These are phyloP conservation scores for Petunia hybrid DNA, from an alignment of 305 asterid species.

Conservation along the genomic window DNA sequence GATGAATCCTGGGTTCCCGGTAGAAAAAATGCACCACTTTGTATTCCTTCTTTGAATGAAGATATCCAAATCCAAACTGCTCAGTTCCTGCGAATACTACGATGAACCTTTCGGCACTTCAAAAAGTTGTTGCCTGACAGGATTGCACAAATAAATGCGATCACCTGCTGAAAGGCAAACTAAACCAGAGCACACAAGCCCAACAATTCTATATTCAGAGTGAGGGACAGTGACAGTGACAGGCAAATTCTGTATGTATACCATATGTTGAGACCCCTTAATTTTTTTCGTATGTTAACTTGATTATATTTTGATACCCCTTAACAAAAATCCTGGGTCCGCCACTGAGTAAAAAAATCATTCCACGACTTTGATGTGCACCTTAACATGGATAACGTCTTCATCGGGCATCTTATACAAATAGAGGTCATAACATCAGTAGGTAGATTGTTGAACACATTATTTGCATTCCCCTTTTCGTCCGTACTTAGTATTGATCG, in stretches of 20 bases:
- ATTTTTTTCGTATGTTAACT: no score
- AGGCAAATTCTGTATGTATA: background rate
- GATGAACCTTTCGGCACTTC: background rate
- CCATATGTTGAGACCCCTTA: no score
- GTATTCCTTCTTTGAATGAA: background rate
- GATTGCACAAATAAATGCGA: background rate
- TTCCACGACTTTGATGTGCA: background rate
- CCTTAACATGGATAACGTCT: background rate
- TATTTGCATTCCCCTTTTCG: background rate
- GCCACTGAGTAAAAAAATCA: background rate
- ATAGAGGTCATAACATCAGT: background rate
- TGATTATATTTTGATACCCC: no score
- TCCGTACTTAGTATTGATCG: background rate
- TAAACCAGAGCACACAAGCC: background rate
- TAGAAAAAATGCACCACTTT: background rate
- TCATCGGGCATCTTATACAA: background rate
- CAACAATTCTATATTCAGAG: background rate
- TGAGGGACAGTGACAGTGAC: background rate
- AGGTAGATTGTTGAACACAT: background rate
- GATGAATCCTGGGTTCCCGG: background rate
- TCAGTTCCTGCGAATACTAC: no score
- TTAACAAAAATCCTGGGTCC: background rate
- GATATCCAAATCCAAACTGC: background rate
- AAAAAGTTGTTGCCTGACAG: background rate
- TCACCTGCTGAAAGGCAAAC: background rate